phyloP scores from a whole-genome alignment of 305 asterid genomes.

The Fraxinus platypoda region DNA sequence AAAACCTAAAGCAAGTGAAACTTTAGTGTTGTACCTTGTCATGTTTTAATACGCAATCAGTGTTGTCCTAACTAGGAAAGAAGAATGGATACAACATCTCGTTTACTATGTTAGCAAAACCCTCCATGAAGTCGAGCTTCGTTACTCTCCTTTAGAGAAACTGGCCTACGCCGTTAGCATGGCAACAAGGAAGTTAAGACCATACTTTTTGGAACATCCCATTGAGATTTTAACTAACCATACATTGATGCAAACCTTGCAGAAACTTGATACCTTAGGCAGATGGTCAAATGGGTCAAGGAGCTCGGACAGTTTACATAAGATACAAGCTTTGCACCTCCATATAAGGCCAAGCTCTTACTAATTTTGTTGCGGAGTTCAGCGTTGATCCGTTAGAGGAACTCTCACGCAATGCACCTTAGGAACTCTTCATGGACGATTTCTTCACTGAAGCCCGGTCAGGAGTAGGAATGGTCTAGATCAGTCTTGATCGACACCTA shows the following conservation, averaged over 20 bases:
- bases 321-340: not conserved
- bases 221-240: not conserved
- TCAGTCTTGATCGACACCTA: not conserved
- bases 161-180: not conserved
- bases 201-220: not conserved
- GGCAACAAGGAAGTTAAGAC: not conserved
- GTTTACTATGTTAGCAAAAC: not conserved
- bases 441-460: not conserved
- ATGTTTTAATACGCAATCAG: no score
- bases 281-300: not conserved
- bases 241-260: not conserved
- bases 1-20: not conserved
- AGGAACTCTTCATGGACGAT: not conserved
- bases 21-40: not conserved
- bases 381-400: not conserved
- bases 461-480: not conserved
- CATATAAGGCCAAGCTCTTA: not conserved
- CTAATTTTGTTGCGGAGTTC: not conserved
- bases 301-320: not conserved
- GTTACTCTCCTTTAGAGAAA: not conserved
- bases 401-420: not conserved
- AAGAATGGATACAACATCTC: not conserved
- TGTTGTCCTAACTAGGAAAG: not conserved
- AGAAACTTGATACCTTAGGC: not conserved
- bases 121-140: not conserved